These are phyloP conservation scores for Bruguiera gymnorhiza DNA, from an alignment of 345 rosid species.

Conservation along the genomic window DNA sequence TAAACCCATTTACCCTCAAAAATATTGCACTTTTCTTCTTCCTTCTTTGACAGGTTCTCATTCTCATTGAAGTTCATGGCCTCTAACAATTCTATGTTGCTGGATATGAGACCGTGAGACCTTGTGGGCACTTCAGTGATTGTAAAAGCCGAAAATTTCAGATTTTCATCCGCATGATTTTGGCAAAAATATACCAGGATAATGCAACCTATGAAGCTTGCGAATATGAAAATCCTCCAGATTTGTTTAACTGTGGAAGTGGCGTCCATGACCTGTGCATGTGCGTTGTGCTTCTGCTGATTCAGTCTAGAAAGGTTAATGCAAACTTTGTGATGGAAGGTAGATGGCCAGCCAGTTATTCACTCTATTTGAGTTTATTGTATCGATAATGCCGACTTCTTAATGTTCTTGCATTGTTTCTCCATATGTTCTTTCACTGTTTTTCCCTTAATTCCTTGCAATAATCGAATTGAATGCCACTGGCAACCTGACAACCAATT, in stretches of 20 bases:
- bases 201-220: conserved; percentile 29
- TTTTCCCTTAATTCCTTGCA: too few species aligned
- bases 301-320: neutral
- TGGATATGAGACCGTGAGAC: neutral
- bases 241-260: conserved; percentile 15
- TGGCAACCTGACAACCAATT: too few species aligned
- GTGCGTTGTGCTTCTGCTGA: neutral
- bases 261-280: conserved; percentile 15
- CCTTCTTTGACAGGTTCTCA: conserved; percentile 1
- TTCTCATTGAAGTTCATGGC: neutral
- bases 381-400: too few species aligned
- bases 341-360: too few species aligned
- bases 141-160: conserved; percentile 15
- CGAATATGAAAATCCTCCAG: conserved; percentile 37
- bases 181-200: conserved; percentile 15
- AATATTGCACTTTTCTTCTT: conserved; percentile 29
- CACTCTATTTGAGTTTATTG: too few species aligned
- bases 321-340: neutral
- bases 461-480: too few species aligned
- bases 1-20: conserved; percentile 55
- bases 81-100: neutral
- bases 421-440: too few species aligned
- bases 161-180: neutral
- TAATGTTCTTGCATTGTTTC: too few species aligned
- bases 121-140: neutral